Conservation (phyloP, 495 filamentous ascomycete genomes). For the Neurospora sublineolata region DNA sequence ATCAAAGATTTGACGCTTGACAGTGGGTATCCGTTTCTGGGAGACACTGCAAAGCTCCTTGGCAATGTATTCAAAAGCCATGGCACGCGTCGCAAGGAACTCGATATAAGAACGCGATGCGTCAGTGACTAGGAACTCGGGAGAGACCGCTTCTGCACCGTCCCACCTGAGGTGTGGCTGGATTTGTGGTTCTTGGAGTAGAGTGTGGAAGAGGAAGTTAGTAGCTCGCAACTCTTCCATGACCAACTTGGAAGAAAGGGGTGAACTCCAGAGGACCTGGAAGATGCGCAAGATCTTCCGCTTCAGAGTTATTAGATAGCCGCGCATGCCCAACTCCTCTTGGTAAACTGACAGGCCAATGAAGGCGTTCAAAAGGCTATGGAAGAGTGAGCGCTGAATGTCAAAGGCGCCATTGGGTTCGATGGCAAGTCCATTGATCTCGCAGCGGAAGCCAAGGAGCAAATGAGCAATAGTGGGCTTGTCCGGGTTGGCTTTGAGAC, state of each 20-base stretch:
- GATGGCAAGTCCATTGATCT: slow-evolving; percentile 52
- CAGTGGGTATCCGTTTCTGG: slow-evolving; percentile 54
- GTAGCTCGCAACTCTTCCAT: slow-evolving; percentile 65
- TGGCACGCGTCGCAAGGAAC: slow-evolving; percentile 62
- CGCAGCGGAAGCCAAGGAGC: slow-evolving; percentile 76
- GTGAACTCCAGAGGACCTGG: slow-evolving; percentile 69
- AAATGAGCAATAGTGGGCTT: slow-evolving; percentile 77
- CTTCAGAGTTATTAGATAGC: slow-evolving; percentile 65
- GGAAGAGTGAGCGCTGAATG: slow-evolving; percentile 62
- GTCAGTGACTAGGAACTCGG: slow-evolving; percentile 53
- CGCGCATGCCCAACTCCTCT: slow-evolving; percentile 45
- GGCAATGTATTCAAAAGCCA: slow-evolving; percentile 69
- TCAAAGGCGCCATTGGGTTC: slow-evolving; percentile 53
- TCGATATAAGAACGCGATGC: slow-evolving; percentile 55
- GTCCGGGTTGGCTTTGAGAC: slow-evolving; percentile 56
- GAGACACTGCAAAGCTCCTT: slow-evolving; percentile 72
- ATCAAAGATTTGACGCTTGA: slow-evolving; percentile 66
- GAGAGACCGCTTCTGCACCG: slow-evolving; percentile 32
- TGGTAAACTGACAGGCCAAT: slow-evolving; percentile 49
- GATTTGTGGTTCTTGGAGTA: slow-evolving; percentile 53
- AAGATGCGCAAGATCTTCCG: slow-evolving; percentile 67
- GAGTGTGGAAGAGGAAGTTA: slow-evolving; percentile 60
- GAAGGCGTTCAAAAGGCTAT: slow-evolving; percentile 58
- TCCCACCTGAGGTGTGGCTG: slow-evolving; percentile 58
- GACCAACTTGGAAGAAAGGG: slow-evolving; percentile 62